These are phyloP conservation scores for Helianthus annuus DNA, from an alignment of 129 eudicot genomes.

Conservation along the genomic window DNA sequence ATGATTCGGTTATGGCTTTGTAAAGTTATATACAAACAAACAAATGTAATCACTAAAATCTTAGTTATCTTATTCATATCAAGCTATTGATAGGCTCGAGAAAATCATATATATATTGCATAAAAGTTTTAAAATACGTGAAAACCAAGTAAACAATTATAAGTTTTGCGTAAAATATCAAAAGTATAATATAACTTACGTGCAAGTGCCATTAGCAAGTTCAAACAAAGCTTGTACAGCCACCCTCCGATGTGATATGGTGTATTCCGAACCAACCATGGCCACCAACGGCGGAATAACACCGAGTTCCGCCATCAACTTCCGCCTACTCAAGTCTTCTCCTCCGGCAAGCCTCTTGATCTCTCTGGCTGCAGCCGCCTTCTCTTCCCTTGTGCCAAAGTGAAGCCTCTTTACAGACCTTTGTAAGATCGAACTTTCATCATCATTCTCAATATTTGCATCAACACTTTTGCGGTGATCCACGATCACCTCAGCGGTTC, in stretches of 20 bases:
- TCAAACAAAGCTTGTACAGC: constrained; percentile 71
- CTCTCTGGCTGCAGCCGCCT: constrained; percentile 59
- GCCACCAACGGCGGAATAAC: constrained; percentile 87
- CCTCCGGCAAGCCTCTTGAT: constrained; percentile 55
- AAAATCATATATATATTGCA: background rate
- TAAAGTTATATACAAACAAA: background rate
- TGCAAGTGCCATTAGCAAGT: constrained; percentile 73
- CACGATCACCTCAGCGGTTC: background rate
- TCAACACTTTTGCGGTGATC: constrained; percentile 19
- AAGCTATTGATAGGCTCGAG: too few species aligned
- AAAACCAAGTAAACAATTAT: background rate
- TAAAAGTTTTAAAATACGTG: background rate
- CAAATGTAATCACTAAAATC: too few species aligned
- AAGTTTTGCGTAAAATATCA: background rate
- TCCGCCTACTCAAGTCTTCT: constrained; percentile 51
- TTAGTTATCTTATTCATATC: too few species aligned
- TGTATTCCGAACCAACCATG: constrained; percentile 66
- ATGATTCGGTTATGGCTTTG: background rate
- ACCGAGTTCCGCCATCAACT: constrained; percentile 81
- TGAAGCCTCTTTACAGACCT: constrained; percentile 84
- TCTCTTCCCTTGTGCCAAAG: constrained; percentile 85
- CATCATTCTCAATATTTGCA: constrained; percentile 9
- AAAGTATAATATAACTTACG: constrained; percentile 58
- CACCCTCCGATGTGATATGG: constrained; percentile 42
- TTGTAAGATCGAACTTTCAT: constrained; percentile 44